Percentiles rank a stretch among this genome's conserved stretches.
Conservation (phyloP, 148 eudicot species). For the Arctostaphylos glauca region DNA sequence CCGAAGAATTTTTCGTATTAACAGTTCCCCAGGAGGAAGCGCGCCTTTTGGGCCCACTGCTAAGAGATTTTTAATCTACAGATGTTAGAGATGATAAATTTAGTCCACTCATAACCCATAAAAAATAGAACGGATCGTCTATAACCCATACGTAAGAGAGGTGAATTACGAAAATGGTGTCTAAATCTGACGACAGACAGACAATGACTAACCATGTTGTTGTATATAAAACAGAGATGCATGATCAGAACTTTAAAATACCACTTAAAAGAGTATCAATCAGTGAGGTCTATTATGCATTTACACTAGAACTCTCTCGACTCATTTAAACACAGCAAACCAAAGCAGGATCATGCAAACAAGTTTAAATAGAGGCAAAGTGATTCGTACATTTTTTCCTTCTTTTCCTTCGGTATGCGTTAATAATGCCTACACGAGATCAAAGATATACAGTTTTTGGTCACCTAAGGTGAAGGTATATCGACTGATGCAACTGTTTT, state of each 20-base stretch:
- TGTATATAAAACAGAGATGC: not conserved
- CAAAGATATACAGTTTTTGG: not conserved
- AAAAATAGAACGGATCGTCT: not conserved
- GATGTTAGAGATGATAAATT: slow-evolving; percentile 13
- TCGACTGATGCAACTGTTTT: not conserved
- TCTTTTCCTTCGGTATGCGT: too few species aligned
- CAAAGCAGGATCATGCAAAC: not conserved
- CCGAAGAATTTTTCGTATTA: slow-evolving; percentile 83
- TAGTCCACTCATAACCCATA: not conserved
- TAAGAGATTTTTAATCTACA: slow-evolving; percentile 84
- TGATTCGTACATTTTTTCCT: not conserved
- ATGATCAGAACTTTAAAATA: not conserved
- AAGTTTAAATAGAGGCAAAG: not conserved
- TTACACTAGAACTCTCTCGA: not conserved
- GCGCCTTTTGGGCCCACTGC: slow-evolving; percentile 75
- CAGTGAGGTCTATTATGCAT: too few species aligned
- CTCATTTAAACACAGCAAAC: not conserved
- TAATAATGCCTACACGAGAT: not conserved
- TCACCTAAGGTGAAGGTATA: not conserved
- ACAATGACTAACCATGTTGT: not conserved
- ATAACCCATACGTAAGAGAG: not conserved
- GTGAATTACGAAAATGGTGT: too few species aligned
- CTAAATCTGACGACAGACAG: not conserved
- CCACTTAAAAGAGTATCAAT: not conserved
- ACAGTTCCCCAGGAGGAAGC: slow-evolving; percentile 76